Evolutionary conservation across 441 rosid species (phyloP).

Genomic region (Bocquillonia castaneifolia): DNA sequence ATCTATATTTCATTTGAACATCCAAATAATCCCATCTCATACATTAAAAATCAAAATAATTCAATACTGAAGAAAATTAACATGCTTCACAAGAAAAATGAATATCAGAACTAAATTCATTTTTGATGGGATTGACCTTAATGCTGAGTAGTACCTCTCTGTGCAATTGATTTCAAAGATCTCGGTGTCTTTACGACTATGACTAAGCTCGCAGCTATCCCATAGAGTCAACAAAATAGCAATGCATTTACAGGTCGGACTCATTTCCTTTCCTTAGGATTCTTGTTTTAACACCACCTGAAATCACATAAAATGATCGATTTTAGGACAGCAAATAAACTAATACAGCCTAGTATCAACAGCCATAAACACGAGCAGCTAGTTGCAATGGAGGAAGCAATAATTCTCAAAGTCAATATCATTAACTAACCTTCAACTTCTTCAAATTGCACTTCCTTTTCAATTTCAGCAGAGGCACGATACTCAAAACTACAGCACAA

Average conservation of each 20-base stretch:
- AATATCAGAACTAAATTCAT: background rate
- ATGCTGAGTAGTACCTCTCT: background rate
- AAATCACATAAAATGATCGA: constrained; percentile 15
- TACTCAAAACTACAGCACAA: constrained; percentile 61
- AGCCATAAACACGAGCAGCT: background rate
- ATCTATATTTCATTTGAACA: background rate
- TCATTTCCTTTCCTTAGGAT: constrained; percentile 58
- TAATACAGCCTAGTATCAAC: background rate
- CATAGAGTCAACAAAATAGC: constrained; percentile 23
- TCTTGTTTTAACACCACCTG: constrained; percentile 79
- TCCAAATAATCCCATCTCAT: constrained; percentile 10
- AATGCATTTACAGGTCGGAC: constrained; percentile 16
- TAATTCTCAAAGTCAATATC: background rate
- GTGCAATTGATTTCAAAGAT: constrained; percentile 12
- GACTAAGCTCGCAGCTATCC: constrained; percentile 7
- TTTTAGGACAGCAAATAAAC: constrained; percentile 26
- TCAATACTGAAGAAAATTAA: constrained; percentile 2
- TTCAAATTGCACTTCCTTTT: constrained; percentile 75
- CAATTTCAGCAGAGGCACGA: constrained; percentile 66
- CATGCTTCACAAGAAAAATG: constrained; percentile 4
- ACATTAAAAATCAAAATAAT: constrained; percentile 12
- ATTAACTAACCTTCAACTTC: constrained; percentile 60
- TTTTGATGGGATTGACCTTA: constrained; percentile 11
- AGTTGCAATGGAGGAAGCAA: background rate
- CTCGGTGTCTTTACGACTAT: constrained; percentile 28